Evolutionary conservation across 371 early-diverging fungal species (phyloP).

Genomic region (Syncephalastrum sp.): DNA sequence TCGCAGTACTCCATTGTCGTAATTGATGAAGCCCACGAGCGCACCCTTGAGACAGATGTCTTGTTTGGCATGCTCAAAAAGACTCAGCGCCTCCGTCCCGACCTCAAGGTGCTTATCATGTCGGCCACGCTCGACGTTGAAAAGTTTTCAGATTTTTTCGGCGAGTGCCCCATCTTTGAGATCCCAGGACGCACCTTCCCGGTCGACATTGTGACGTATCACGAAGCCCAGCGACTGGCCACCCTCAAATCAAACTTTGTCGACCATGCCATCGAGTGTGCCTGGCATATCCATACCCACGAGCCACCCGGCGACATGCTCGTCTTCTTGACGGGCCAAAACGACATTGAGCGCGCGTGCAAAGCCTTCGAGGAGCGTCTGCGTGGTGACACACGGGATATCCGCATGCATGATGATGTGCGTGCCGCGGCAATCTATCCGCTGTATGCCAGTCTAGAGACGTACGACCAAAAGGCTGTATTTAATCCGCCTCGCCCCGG

Average conservation of each 20-base stretch:
- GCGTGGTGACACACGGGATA: slow-evolving; percentile 12
- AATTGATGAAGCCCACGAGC: slow-evolving; percentile 96
- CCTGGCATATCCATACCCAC: slow-evolving; percentile 71
- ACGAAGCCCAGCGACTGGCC: slow-evolving; percentile 50
- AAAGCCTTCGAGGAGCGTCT: slow-evolving; percentile 42
- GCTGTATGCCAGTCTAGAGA: slow-evolving; percentile 90
- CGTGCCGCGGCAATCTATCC: slow-evolving; percentile 70
- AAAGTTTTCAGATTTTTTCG: slow-evolving; percentile 72
- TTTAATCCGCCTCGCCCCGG: slow-evolving; percentile 85
- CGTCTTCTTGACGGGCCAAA: slow-evolving; percentile 91
- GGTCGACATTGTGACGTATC: slow-evolving; percentile 68
- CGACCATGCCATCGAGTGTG: slow-evolving; percentile 71
- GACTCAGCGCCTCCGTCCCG: slow-evolving; percentile 49
- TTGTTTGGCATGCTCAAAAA: slow-evolving; percentile 82
- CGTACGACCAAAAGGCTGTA: slow-evolving; percentile 86
- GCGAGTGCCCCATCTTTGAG: slow-evolving; percentile 79
- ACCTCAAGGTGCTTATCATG: slow-evolving; percentile 77
- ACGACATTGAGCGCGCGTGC: slow-evolving; percentile 82
- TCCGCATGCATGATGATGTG: slow-evolving; percentile 31
- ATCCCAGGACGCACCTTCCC: slow-evolving; percentile 84
- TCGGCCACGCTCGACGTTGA: slow-evolving; percentile 79
- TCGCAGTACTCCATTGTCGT: slow-evolving; percentile 73
- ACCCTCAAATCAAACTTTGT: slow-evolving; percentile 70
- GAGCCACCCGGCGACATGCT: slow-evolving; percentile 79
- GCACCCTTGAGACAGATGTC: slow-evolving; percentile 91